phyloP scores from a whole-genome alignment of 768 basidiomycete species.

The Tricholoma furcatifolium region DNA sequence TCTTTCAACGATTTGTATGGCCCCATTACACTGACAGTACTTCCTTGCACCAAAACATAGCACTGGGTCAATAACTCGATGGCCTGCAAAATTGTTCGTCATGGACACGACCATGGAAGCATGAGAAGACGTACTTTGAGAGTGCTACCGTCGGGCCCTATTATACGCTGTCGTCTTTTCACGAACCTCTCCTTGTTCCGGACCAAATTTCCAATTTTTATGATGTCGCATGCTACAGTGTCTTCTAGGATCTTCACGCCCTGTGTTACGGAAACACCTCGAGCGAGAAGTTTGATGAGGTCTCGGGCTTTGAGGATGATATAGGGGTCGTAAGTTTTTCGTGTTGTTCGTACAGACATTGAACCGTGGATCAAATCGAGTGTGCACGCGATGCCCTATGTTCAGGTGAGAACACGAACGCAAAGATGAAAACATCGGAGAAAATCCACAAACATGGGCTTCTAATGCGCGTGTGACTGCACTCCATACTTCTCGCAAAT shows the following conservation, averaged over 20 bases:
- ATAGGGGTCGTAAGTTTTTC: conserved; percentile 97
- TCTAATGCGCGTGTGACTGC: conserved; percentile 86
- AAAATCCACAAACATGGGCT: conserved; percentile 51
- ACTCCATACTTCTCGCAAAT: conserved; percentile 93
- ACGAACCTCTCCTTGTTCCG: conserved; percentile 97
- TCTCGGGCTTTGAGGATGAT: conserved; percentile 95
- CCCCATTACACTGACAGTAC: conserved; percentile 97
- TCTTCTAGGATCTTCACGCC: conserved; percentile 92
- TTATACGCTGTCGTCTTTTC: conserved; percentile 92
- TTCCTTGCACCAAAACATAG: conserved; percentile 97
- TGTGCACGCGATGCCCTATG: conserved; percentile 83
- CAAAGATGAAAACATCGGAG: not conserved
- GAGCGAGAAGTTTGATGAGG: conserved; percentile 90
- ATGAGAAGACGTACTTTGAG: conserved; percentile 68
- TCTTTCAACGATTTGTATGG: conserved; percentile 94
- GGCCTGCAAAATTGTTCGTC: conserved; percentile 51
- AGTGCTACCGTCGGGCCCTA: conserved; percentile 96
- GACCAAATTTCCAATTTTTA: conserved; percentile 94
- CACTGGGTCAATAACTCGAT: conserved; percentile 96
- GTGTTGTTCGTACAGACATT: conserved; percentile 95
- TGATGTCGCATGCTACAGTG: conserved; percentile 90
- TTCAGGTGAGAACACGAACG: not conserved
- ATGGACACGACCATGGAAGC: not conserved
- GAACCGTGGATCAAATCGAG: conserved; percentile 95
- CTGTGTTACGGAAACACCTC: conserved; percentile 83